Percentiles rank a stretch among this genome's conserved stretches.
Evolutionary conservation across 306 rosid genomes (phyloP).

Genomic region (Pyrus betulifolia): DNA sequence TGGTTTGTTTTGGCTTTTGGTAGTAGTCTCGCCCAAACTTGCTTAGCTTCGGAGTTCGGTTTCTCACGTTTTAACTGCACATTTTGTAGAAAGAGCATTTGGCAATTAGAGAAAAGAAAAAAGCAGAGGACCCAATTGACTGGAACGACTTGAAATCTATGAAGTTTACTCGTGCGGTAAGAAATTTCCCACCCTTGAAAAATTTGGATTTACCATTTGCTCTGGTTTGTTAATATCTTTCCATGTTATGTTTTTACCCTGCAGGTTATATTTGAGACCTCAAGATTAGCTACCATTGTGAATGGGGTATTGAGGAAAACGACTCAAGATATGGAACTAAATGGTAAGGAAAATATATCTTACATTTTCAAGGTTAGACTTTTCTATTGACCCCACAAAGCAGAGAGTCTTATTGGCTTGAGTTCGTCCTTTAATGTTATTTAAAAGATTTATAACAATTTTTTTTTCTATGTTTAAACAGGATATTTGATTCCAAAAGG

Average conservation of each 20-base stretch:
- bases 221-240: background rate
- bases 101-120: constrained; percentile 66
- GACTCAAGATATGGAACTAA: constrained; percentile 82
- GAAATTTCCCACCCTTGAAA: constrained; percentile 4
- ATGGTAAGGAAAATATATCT: constrained; percentile 35
- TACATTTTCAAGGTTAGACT: background rate
- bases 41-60: background rate
- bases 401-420: too few species aligned
- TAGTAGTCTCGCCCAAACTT: too few species aligned
- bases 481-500: constrained; percentile 87
- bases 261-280: constrained; percentile 95
- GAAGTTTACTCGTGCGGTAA: constrained; percentile 94
- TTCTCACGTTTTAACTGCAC: constrained; percentile 11
- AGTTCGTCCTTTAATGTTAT: too few species aligned
- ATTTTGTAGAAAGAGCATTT: constrained; percentile 70
- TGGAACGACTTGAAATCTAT: constrained; percentile 66
- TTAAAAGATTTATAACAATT: background rate
- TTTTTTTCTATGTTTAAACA: constrained; percentile 23
- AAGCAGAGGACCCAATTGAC: constrained; percentile 58
- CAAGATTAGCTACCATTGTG: constrained; percentile 94
- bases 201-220: background rate
- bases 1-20: background rate
- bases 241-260: constrained; percentile 7
- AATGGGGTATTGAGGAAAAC: constrained; percentile 94
- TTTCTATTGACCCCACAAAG: too few species aligned